Evolutionary conservation across 306 rosid genomes (phyloP).

Genomic region (Malus sylvestris): DNA sequence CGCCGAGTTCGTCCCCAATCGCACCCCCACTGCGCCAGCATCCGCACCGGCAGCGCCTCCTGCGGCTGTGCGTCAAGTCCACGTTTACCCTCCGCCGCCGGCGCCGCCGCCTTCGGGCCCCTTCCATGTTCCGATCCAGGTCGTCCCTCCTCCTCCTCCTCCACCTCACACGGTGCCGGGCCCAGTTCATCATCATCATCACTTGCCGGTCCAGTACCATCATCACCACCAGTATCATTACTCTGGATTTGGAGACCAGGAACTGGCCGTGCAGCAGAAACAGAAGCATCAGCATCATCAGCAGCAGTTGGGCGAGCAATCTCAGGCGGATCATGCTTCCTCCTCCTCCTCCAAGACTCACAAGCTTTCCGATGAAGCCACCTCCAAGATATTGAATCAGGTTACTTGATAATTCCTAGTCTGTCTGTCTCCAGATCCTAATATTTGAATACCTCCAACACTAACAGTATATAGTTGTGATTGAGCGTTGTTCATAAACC

Average conservation of each 20-base stretch:
- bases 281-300: conserved; percentile 17
- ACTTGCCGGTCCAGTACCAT: conserved; percentile 44
- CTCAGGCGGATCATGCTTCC: conserved; percentile 39
- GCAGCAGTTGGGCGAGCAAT: not conserved
- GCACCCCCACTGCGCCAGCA: conserved; percentile 34
- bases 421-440: not conserved
- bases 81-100: conserved; percentile 51
- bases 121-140: conserved; percentile 53
- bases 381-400: conserved; percentile 81
- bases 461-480: too few species aligned
- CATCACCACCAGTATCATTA: conserved; percentile 33
- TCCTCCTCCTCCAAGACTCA: conserved; percentile 30
- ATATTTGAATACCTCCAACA: not conserved
- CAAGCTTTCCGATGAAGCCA: conserved; percentile 64
- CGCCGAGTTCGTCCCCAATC: conserved; percentile 65
- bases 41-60: conserved; percentile 40
- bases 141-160: conserved; percentile 29
- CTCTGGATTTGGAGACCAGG: conserved; percentile 33
- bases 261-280: conserved; percentile 8
- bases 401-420: conserved; percentile 13
- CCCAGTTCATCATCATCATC: conserved; percentile 33
- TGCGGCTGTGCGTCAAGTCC: conserved; percentile 27
- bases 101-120: conserved; percentile 36
- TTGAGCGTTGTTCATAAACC: not conserved
- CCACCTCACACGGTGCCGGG: conserved; percentile 14